phyloP scores from a whole-genome alignment of 2,329 filamentous ascomycete species.

The Diaporthe velutina region DNA sequence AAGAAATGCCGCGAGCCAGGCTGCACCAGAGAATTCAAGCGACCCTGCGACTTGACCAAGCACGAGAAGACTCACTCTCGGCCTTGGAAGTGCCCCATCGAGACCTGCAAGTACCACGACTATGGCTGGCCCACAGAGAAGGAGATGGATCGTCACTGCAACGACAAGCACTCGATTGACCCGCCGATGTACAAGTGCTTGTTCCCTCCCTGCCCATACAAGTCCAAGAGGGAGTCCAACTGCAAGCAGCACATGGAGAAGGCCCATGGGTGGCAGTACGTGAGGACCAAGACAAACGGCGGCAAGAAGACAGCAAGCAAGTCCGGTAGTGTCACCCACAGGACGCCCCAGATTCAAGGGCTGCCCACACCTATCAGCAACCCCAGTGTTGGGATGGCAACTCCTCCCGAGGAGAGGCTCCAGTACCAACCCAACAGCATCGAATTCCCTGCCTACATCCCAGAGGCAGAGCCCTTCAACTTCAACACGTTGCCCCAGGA shows the following conservation, averaged over 20 bases:
- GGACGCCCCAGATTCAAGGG: constrained; percentile 71
- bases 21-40: constrained; percentile 94
- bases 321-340: constrained; percentile 61
- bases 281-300: constrained; percentile 88
- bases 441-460: constrained; percentile 64
- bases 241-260: constrained; percentile 99
- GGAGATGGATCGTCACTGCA: constrained; percentile 94
- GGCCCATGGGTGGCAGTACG: constrained; percentile 89
- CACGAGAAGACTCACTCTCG: constrained; percentile 98
- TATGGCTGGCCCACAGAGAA: constrained; percentile 98
- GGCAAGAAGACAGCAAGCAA: constrained; percentile 65
- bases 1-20: constrained; percentile 81
- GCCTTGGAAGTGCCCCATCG: constrained; percentile 90
- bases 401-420: constrained; percentile 66
- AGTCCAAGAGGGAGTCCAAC: constrained; percentile 95
- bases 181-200: constrained; percentile 88
- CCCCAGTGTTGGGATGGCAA: constrained; percentile 66
- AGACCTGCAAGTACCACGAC: constrained; percentile 89
- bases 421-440: constrained; percentile 51
- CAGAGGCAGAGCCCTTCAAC: constrained; percentile 59
- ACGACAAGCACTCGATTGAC: constrained; percentile 90
- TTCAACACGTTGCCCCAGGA: constrained; percentile 53
- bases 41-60: constrained; percentile 97
- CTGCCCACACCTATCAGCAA: constrained; percentile 74
- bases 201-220: constrained; percentile 88